These are phyloP conservation scores for Umbelopsis ramanniana DNA, from an alignment of 192 early-diverging fungal genomes.

Conservation along the genomic window DNA sequence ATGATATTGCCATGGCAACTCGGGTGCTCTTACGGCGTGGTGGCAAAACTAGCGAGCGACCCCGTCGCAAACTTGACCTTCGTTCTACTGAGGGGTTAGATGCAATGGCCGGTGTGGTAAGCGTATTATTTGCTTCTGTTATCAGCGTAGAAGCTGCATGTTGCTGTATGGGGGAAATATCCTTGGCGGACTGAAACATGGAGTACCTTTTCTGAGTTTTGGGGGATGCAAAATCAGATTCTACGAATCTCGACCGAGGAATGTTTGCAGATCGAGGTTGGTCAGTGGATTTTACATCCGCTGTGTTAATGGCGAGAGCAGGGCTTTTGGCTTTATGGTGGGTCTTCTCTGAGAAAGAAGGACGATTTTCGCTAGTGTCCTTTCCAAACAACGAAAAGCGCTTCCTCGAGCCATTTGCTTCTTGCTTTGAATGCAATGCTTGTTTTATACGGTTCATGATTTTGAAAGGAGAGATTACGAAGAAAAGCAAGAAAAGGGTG, in stretches of 20 bases:
- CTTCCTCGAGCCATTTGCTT: neutral
- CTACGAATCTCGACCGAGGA: neutral
- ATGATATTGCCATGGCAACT: slow-evolving; percentile 6
- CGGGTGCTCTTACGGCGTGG: slow-evolving; percentile 16
- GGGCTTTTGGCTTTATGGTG: neutral
- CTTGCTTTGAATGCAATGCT: slow-evolving; percentile 10
- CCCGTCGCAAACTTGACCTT: slow-evolving; percentile 11
- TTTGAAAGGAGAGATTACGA: neutral
- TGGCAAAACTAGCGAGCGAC: slow-evolving; percentile 1
- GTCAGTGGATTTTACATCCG: neutral
- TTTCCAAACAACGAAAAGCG: neutral
- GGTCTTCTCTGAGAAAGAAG: neutral
- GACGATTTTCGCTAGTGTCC: slow-evolving; percentile 1
- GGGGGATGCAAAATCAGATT: neutral
- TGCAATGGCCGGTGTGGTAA: neutral
- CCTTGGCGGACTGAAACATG: slow-evolving; percentile 21
- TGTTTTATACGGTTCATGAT: slow-evolving; percentile 4
- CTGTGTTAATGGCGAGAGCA: neutral
- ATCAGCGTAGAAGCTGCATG: neutral
- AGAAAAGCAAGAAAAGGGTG: slow-evolving; percentile 1
- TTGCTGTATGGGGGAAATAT: slow-evolving; percentile 14
- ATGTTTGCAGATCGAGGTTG: slow-evolving; percentile 9
- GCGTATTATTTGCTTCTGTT: slow-evolving; percentile 3
- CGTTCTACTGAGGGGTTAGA: neutral
- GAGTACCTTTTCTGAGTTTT: slow-evolving; percentile 21